These are phyloP conservation scores for Buddleja alternifolia DNA, from an alignment of 257 asterid genomes.

Conservation along the genomic window DNA sequence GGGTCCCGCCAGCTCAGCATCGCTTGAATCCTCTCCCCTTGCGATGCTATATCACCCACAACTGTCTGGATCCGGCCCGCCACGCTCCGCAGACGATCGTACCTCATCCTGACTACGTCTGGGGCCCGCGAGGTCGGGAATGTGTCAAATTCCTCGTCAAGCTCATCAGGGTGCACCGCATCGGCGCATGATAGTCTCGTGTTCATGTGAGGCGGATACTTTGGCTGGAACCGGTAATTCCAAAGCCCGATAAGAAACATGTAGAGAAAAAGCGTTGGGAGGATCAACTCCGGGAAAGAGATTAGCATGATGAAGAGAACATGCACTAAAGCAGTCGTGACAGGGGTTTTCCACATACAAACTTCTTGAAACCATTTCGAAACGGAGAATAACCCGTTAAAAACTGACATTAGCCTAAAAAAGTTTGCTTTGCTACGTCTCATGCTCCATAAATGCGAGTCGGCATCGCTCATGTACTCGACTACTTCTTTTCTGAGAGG, in stretches of 20 bases:
- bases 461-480: constrained; percentile 78
- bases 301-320: constrained; percentile 72
- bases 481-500: constrained; percentile 82
- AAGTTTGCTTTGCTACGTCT: constrained; percentile 91
- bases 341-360: constrained; percentile 73
- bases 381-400: constrained; percentile 52
- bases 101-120: constrained; percentile 72
- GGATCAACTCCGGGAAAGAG: constrained; percentile 70
- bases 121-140: constrained; percentile 63
- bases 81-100: constrained; percentile 75
- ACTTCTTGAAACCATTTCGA: constrained; percentile 85
- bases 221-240: constrained; percentile 75
- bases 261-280: constrained; percentile 76
- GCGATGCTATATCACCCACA: constrained; percentile 82
- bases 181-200: constrained; percentile 77
- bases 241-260: constrained; percentile 79
- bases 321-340: constrained; percentile 76
- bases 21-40: constrained; percentile 89
- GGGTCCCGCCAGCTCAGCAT: constrained; percentile 93
- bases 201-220: constrained; percentile 93
- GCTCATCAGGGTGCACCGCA: constrained; percentile 71
- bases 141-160: constrained; percentile 85
- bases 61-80: constrained; percentile 86
- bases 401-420: constrained; percentile 69
- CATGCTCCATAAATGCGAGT: constrained; percentile 96